Evolutionary conservation across 2,329 filamentous ascomycete genomes (phyloP), one percentile per base, ranked within the genome.

Genomic region (Dactylellina haptotyla): DNA sequence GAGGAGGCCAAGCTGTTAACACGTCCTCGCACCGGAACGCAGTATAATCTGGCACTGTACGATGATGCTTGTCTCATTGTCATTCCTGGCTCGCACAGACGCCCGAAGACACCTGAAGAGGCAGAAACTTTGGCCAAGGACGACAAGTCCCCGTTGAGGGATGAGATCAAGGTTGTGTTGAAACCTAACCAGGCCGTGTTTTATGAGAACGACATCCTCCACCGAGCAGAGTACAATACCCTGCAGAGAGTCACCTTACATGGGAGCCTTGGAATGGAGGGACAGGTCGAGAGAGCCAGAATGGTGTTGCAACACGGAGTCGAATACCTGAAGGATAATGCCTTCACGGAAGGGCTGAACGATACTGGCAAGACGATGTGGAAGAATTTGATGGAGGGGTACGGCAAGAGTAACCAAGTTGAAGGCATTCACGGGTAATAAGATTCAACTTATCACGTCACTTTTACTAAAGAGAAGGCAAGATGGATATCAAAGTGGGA

Each of bases 191-290:
- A 76, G 37, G 65, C 72, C 10, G 75, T 74, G 0, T 76, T 76
- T 50, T 76, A 76, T 41, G 72, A 76, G 41, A 75, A 75, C 41
- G 74, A 76, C 48, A 76, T 76, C 12, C 39, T 76, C 25, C 67
- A 72, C 45, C 54, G 64, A 30, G 72, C 63, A 30, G 58, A 65
- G 66, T 75, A 75, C 59, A 75, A 70, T 45, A 67, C 43, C 3
- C 56, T 62, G 2, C 54, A 73, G 57, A 46, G 73, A 26, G 66
- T 73, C 39, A 75, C 73, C 12, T 43, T 75, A 14, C 73, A 75
- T 34, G 73, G 56, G 41, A 72, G 59, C 34, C 57, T 67, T 54
- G 63, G 72, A 8, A 61, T 48, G 41, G 58, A 66, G 23, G 75
- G 70, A 12, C 59, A 62, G 28, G 51, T 61, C 9, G 67, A 65